Percentiles rank a stretch among this genome's conserved stretches.
Conservation (phyloP, 2,329 filamentous ascomycete genomes). For the Paracoccidioides lutzii region DNA sequence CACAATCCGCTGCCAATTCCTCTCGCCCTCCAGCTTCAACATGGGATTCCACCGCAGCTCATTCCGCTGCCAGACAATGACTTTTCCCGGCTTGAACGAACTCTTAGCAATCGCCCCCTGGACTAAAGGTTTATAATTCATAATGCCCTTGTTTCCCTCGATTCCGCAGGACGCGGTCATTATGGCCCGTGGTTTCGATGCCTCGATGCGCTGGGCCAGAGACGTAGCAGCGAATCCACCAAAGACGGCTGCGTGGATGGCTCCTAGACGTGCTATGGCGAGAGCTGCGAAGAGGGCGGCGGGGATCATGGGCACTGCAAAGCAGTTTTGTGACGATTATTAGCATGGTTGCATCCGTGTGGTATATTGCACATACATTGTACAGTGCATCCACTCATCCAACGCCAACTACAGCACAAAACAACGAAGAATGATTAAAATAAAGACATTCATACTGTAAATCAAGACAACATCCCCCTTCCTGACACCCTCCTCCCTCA, state of each 20-base stretch:
- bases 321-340: constrained; percentile 4
- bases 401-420: neutral
- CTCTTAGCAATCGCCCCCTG: constrained; percentile 58
- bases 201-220: constrained; percentile 78
- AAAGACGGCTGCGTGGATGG: constrained; percentile 84
- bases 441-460: constrained; percentile 51
- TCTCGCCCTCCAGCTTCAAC: constrained; percentile 53
- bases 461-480: constrained; percentile 80
- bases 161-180: constrained; percentile 88
- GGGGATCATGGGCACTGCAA: constrained; percentile 83
- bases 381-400: too few species aligned
- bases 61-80: constrained; percentile 74
- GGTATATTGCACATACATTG: too few species aligned
- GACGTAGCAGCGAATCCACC: constrained; percentile 76
- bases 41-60: constrained; percentile 60
- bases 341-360: too few species aligned
- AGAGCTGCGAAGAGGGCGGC: constrained; percentile 77
- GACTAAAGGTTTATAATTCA: constrained; percentile 65
- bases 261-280: constrained; percentile 67
- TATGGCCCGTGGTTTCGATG: constrained; percentile 59
- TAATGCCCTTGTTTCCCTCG: constrained; percentile 67
- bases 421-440: neutral
- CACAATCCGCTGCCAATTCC: constrained; percentile 67
- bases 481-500: constrained; percentile 67
- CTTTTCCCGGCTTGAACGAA: constrained; percentile 56